These are phyloP conservation scores for Cytospora leucostoma DNA, from an alignment of 2,329 filamentous ascomycete species.

Conservation along the genomic window DNA sequence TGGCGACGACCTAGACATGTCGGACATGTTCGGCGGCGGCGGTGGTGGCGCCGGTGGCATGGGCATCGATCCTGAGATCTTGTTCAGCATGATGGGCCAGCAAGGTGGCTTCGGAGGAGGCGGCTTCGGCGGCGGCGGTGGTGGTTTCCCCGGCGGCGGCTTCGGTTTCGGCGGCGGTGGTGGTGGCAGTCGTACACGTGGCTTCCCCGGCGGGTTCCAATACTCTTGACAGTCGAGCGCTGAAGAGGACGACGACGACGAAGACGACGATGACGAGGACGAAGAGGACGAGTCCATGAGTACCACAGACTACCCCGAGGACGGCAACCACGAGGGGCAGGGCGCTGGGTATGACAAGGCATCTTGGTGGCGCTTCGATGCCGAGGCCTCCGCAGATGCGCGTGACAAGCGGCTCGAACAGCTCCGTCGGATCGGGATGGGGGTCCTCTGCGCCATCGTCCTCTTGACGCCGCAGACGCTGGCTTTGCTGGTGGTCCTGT, in stretches of 20 bases:
- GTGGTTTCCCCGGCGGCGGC: conserved; percentile 54
- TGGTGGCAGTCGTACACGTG: conserved; percentile 51
- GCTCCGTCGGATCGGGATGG: conserved; percentile 46
- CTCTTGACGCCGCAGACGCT: conserved; percentile 49
- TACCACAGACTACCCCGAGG: conserved; percentile 32
- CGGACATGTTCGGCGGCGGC: conserved; percentile 75
- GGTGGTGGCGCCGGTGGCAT: conserved; percentile 61
- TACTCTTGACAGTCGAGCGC: conserved; percentile 51
- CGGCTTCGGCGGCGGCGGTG: conserved; percentile 50
- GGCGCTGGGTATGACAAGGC: conserved; percentile 28
- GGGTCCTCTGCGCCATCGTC: conserved; percentile 47
- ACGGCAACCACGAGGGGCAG: conserved; percentile 27
- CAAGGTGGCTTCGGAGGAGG: conserved; percentile 57
- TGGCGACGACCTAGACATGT: conserved; percentile 86
- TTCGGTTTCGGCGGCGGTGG: conserved; percentile 51
- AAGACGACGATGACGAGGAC: conserved; percentile 34
- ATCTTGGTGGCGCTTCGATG: conserved; percentile 24
- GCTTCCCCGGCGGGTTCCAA: conserved; percentile 43
- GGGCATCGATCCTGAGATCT: conserved; percentile 73
- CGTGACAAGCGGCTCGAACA: conserved; percentile 44
- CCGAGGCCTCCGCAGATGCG: conserved; percentile 31
- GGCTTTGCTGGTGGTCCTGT: conserved; percentile 38
- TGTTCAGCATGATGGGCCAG: conserved; percentile 83
- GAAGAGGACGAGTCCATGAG: conserved; percentile 36
- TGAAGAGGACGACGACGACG: conserved; percentile 38